These are phyloP conservation scores for Chlamydomonas schloesseri DNA, from an alignment of 139 green algal species.

Conservation along the genomic window DNA sequence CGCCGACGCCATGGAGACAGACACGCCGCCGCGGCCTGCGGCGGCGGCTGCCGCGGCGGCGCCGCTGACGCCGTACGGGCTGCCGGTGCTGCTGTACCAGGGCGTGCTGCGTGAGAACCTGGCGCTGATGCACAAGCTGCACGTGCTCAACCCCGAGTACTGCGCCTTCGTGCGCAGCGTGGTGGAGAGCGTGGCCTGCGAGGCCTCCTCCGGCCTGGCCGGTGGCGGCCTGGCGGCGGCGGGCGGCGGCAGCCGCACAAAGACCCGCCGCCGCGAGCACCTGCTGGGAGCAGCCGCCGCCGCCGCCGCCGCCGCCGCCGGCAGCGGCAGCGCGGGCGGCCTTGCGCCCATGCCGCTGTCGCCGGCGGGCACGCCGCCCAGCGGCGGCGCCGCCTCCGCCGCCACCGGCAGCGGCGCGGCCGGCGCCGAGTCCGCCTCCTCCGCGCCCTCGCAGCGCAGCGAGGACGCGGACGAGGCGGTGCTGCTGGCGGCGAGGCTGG, in stretches of 20 bases:
- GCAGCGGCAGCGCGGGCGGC: not conserved
- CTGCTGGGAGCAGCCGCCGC: not conserved
- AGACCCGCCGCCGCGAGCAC: constrained; percentile 40
- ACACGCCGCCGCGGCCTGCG: not conserved
- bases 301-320: not conserved
- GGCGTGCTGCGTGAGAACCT: constrained; percentile 57
- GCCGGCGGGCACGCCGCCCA: not conserved
- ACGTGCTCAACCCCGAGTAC: constrained; percentile 70
- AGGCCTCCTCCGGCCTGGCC: not conserved
- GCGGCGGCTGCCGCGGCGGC: not conserved
- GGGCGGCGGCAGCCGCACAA: constrained; percentile 1
- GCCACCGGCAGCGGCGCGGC: constrained; percentile 5
- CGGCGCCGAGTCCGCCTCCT: not conserved
- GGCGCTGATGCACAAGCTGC: constrained; percentile 56
- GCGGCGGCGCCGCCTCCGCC: not conserved
- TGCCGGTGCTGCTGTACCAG: constrained; percentile 58
- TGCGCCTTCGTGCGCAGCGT: constrained; percentile 62
- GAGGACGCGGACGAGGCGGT: constrained; percentile 48
- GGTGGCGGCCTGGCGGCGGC: constrained; percentile 37
- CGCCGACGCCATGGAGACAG: constrained; percentile 21
- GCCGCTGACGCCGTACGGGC: constrained; percentile 48
- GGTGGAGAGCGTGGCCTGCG: not conserved
- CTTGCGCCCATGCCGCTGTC: no score
- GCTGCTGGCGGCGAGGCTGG: constrained; percentile 40
- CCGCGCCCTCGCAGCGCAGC: constrained; percentile 29